Conservation (phyloP, 1,284 basidiomycete genomes). For the Tilletia setariae region DNA sequence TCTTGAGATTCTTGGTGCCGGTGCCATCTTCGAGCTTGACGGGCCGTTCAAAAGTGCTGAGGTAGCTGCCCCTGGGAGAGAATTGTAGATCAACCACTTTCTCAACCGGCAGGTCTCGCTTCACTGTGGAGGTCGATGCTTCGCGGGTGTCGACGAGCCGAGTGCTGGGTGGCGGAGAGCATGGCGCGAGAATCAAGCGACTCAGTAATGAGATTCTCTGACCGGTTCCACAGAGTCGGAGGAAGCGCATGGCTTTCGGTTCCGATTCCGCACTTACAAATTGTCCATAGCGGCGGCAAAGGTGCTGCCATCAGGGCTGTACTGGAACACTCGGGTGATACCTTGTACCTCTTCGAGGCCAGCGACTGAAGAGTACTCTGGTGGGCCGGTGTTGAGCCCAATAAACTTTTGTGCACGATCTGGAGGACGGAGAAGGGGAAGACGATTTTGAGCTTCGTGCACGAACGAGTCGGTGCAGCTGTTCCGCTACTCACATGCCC, state of each 20-base stretch:
- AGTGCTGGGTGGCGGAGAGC: conserved; percentile 60
- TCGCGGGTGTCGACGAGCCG: conserved; percentile 65
- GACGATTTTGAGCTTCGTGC: not conserved
- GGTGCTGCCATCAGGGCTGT: conserved; percentile 81
- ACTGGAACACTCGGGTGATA: conserved; percentile 71
- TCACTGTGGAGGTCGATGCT: conserved; percentile 38
- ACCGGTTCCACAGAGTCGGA: too few relatives aligned
- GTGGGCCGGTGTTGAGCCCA: conserved; percentile 76
- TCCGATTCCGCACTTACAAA: conserved; percentile 66
- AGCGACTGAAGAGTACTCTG: conserved; percentile 68
- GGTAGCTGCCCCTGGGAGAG: conserved; percentile 84
- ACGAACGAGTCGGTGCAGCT: not conserved
- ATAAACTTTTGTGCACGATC: conserved; percentile 90
- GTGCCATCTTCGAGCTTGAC: conserved; percentile 70
- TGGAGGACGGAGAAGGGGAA: conserved; percentile 47
- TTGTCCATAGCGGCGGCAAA: conserved; percentile 78
- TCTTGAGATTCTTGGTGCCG: conserved; percentile 70
- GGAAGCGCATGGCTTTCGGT: too few relatives aligned
- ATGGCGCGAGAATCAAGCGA: too few relatives aligned
- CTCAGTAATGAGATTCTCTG: too few relatives aligned
- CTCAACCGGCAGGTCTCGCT: conserved; percentile 57
- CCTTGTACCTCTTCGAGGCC: conserved; percentile 67
- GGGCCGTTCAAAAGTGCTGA: conserved; percentile 91
- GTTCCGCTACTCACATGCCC: conserved; percentile 28
- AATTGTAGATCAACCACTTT: conserved; percentile 81